Percentiles rank a stretch among this genome's conserved stretches.
phyloP scores from a whole-genome alignment of 352 stramenopile genomes.

The Phytophthora sansomeana region DNA sequence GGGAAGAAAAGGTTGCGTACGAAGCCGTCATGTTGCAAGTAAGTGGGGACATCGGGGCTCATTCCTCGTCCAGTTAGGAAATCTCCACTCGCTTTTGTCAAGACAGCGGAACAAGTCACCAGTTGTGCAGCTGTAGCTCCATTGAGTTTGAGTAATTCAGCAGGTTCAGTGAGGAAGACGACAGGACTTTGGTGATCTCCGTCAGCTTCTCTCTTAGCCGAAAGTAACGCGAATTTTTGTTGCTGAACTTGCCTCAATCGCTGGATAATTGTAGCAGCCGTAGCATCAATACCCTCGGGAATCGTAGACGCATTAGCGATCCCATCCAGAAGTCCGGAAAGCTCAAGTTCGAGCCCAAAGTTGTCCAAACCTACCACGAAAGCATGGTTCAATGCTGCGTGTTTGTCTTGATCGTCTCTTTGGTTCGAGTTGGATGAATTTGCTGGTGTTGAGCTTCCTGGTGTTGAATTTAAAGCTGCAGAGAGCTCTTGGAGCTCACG shows the following conservation, averaged over 20 bases:
- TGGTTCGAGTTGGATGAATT: background rate
- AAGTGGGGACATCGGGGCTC: slow-evolving; percentile 49
- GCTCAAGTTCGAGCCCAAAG: slow-evolving; percentile 37
- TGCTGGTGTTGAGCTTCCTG: background rate
- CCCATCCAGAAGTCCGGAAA: slow-evolving; percentile 43
- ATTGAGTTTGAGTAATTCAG: slow-evolving; percentile 33
- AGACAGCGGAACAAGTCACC: background rate
- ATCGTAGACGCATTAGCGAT: slow-evolving; percentile 19
- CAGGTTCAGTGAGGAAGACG: slow-evolving; percentile 66
- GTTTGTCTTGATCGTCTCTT: slow-evolving; percentile 17
- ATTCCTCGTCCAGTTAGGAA: slow-evolving; percentile 51
- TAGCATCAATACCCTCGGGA: slow-evolving; percentile 25
- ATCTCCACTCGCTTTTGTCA: slow-evolving; percentile 30
- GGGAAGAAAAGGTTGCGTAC: slow-evolving; percentile 67
- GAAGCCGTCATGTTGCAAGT: slow-evolving; percentile 67
- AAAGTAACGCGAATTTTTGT: slow-evolving; percentile 24
- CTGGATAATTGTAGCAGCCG: slow-evolving; percentile 22
- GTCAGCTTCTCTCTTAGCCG: slow-evolving; percentile 7
- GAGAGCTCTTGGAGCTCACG: slow-evolving; percentile 66
- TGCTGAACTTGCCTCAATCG: slow-evolving; percentile 39
- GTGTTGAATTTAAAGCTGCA: slow-evolving; percentile 10
- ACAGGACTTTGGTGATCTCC: background rate
- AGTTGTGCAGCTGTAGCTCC: slow-evolving; percentile 6
- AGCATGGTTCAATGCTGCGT: slow-evolving; percentile 36
- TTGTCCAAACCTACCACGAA: slow-evolving; percentile 47